Evolutionary conservation across 495 filamentous ascomycete genomes (phyloP).

Genomic region (Trichocladium uniseriatum): DNA sequence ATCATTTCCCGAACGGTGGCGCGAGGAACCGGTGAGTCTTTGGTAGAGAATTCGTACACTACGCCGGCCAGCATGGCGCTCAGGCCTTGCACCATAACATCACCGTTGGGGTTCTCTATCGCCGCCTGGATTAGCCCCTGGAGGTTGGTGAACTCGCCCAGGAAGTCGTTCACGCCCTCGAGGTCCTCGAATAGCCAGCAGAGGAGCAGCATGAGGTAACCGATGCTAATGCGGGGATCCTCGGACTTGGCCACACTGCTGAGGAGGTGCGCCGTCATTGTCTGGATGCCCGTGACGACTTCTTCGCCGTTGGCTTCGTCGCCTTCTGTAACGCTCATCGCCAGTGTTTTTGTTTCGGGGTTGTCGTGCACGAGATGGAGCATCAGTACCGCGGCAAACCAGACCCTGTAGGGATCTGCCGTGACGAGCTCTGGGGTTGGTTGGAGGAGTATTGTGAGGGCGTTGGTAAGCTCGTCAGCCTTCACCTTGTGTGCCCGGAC

Average conservation of each 20-base stretch:
- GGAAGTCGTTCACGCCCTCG: slow-evolving; percentile 84
- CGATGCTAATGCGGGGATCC: slow-evolving; percentile 74
- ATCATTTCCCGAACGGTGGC: slow-evolving; percentile 74
- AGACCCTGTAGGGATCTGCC: slow-evolving; percentile 80
- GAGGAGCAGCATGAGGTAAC: slow-evolving; percentile 86
- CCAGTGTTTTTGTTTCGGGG: slow-evolving; percentile 63
- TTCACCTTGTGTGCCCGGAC: slow-evolving; percentile 78
- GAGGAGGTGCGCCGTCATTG: slow-evolving; percentile 72
- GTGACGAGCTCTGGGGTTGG: slow-evolving; percentile 47
- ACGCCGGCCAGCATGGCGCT: slow-evolving; percentile 78
- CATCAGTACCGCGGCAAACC: slow-evolving; percentile 85
- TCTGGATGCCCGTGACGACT: slow-evolving; percentile 88
- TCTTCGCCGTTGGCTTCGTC: slow-evolving; percentile 88
- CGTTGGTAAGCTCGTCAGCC: slow-evolving; percentile 80
- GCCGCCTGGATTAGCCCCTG: slow-evolving; percentile 67
- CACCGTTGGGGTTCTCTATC: slow-evolving; percentile 50
- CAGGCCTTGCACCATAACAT: slow-evolving; percentile 65
- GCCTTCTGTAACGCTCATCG: slow-evolving; percentile 78
- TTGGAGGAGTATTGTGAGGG: slow-evolving; percentile 67
- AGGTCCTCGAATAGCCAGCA: slow-evolving; percentile 91
- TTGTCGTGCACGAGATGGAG: slow-evolving; percentile 85
- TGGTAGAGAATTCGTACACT: slow-evolving; percentile 94
- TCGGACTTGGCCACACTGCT: slow-evolving; percentile 56
- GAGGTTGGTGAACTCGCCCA: slow-evolving; percentile 88
- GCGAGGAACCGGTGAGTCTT: slow-evolving; percentile 85